Evolutionary conservation across 345 rosid genomes (phyloP), one percentile per base, ranked within the genome.

Genomic region (Citrus inodora): DNA sequence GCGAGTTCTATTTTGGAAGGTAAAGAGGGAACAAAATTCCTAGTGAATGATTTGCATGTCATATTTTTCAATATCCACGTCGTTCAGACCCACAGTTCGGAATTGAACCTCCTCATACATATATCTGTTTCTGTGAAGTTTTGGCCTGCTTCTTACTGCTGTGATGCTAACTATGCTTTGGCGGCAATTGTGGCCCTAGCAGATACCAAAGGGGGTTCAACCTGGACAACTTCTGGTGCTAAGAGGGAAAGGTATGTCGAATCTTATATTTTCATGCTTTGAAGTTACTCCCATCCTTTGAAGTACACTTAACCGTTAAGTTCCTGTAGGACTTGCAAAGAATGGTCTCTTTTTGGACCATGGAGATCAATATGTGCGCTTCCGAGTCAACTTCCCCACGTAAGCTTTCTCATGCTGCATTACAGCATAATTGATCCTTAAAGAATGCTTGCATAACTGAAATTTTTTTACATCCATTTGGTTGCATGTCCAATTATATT

Each of bases 331-430:
- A 65, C 87, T 95, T 72, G 90, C 93, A 51, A 92, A 88, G 81
- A 85, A 81, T 81, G 96, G 99, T 38, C 87, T 90, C 80, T 82
- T 93, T 71, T 83, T 83, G 56, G 84, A 87, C 73, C 92, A 87
- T 80, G 99, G 99, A 80, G 95, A 95, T 86, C 96, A 92, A 84
- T 92, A 87, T 84, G 97, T 95, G 80, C 89, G 93, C n/a, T 91
- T 95, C 80, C 84, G 96, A 13, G 79, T 95, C 73, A 87, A 89
- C 73, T 80, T 95, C 71, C 98, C 99, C 51, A 91, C 77, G 99
- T 95, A 88, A 88, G 93, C 60, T 83, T 72, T 67, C 24, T 32
- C 53, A 14, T 73, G 37, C 30, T 56, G 28, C 25, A 4, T 48
- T 65, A 3, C 58, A 62, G 24, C 58, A 53, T 53, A 53, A 4